Evolutionary conservation across 768 basidiomycete genomes (phyloP).

Genomic region (Pleurotus citrinopileatus): DNA sequence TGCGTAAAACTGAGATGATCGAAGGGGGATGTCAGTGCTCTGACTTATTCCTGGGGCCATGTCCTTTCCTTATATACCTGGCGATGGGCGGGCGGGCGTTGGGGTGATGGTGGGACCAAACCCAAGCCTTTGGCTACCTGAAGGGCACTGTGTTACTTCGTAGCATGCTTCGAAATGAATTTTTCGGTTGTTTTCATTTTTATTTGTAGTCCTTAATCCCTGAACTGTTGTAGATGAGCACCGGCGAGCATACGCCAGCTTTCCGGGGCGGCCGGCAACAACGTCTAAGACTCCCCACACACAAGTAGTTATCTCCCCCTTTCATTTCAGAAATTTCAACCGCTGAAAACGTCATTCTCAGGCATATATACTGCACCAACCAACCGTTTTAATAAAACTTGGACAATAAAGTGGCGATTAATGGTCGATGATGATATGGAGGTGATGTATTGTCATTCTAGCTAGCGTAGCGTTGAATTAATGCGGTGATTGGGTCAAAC

Average conservation of each 20-base stretch:
- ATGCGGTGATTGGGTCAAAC: not conserved
- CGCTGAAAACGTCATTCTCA: no score
- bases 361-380: no score
- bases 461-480: not conserved
- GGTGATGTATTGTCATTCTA: not conserved
- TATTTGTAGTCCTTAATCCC: not conserved
- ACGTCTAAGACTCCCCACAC: no score
- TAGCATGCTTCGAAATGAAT: constrained; percentile 1
- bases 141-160: not conserved
- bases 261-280: no score
- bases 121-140: not conserved
- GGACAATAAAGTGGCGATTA: not conserved
- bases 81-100: not conserved
- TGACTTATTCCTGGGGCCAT: no score
- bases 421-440: not conserved
- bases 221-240: not conserved
- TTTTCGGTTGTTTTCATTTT: not conserved
- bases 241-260: no score
- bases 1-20: not conserved
- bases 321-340: no score
- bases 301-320: no score
- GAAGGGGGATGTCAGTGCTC: not conserved
- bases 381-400: not conserved
- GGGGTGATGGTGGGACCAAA: constrained; percentile 7
- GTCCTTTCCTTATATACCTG: not conserved